Evolutionary conservation across 129 eudicot species (phyloP).

Genomic region (Pittosporum tobira): DNA sequence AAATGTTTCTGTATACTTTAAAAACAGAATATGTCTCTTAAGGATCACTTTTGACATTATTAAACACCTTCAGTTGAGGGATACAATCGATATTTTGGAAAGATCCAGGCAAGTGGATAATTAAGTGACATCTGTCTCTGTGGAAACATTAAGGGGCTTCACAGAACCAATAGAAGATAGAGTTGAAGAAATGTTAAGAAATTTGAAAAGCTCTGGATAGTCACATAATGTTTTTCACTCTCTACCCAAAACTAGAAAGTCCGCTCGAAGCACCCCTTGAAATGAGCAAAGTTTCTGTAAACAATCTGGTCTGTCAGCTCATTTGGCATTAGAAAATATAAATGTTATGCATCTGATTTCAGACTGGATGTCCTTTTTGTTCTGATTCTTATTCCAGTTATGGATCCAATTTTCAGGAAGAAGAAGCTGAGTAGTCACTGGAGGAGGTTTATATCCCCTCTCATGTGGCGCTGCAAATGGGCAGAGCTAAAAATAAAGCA

Average conservation of each 20-base stretch:
- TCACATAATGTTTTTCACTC: not conserved
- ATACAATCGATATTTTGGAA: no score
- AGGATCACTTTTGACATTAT: no score
- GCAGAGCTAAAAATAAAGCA: slow-evolving; percentile 75
- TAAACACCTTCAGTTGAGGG: no score
- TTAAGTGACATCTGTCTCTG: not conserved
- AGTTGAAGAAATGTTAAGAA: not conserved
- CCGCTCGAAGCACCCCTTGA: not conserved
- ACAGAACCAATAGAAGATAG: not conserved
- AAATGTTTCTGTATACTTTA: no score
- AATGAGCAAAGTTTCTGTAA: no score
- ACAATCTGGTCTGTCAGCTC: no score
- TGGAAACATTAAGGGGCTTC: not conserved
- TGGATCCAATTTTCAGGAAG: slow-evolving; percentile 44
- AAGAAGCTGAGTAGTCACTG: slow-evolving; percentile 78
- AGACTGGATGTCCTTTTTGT: no score
- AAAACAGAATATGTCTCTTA: no score
- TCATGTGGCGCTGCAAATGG: slow-evolving; percentile 99
- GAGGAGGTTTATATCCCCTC: slow-evolving; percentile 81
- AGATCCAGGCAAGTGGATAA: no score
- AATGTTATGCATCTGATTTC: not conserved
- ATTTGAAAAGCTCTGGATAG: not conserved
- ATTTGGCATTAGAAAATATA: no score
- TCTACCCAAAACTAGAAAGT: not conserved
- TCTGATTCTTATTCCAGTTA: slow-evolving; percentile 2